phyloP scores from a whole-genome alignment of 106 monocot species.

The Dendrobium huoshanense region DNA sequence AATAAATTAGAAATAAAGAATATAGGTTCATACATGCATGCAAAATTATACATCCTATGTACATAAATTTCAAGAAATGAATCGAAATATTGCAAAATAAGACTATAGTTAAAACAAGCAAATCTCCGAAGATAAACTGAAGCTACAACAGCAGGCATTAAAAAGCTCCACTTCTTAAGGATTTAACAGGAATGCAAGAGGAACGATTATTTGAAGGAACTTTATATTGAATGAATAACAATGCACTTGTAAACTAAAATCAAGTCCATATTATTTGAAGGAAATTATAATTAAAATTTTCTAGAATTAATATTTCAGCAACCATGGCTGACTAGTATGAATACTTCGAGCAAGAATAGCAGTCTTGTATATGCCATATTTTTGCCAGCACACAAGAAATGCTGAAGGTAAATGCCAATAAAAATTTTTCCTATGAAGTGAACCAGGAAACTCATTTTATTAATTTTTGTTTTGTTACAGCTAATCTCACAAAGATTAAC shows the following conservation, averaged over 20 bases:
- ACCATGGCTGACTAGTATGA: too few relatives aligned
- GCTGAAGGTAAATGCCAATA: too few relatives aligned
- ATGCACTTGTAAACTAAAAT: not conserved
- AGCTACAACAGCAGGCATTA: not conserved
- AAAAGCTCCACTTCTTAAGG: not conserved
- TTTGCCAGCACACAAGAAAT: too few relatives aligned
- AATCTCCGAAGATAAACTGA: not conserved
- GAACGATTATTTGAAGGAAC: not conserved
- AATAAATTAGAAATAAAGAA: not conserved
- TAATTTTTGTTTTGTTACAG: not conserved
- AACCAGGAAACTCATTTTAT: too few relatives aligned
- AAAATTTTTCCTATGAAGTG: too few relatives aligned
- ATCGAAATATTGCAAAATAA: not conserved
- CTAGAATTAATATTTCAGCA: too few relatives aligned
- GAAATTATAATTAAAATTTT: too few relatives aligned
- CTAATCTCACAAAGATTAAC: not conserved
- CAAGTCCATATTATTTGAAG: not conserved
- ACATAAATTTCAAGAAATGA: not conserved
- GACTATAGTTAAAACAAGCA: not conserved
- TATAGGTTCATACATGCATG: not conserved
- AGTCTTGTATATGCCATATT: too few relatives aligned
- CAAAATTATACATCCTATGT: not conserved
- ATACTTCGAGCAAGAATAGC: too few relatives aligned
- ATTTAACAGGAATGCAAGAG: not conserved
- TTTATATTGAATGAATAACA: not conserved